These are phyloP conservation scores for Ophiostoma piceae DNA, from an alignment of 2,329 filamentous ascomycete species.

Conservation along the genomic window DNA sequence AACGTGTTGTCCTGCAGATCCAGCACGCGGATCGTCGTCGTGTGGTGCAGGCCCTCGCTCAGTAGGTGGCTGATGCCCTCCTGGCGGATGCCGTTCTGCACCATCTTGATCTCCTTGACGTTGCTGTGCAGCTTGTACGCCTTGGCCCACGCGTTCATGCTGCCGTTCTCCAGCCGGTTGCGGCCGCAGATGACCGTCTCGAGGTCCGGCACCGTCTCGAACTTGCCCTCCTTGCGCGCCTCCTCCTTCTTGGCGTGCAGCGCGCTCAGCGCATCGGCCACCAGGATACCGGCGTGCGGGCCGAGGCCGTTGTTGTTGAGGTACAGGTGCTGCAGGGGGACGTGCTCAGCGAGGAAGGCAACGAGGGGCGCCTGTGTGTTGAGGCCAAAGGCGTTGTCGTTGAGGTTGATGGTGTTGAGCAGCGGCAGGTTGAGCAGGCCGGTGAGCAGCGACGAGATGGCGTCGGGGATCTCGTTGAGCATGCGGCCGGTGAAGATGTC, in stretches of 20 bases:
- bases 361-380: slow-evolving; percentile 92
- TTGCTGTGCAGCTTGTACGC: slow-evolving; percentile 77
- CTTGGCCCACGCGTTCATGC: slow-evolving; percentile 89
- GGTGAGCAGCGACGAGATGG: slow-evolving; percentile 77
- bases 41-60: slow-evolving; percentile 68
- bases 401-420: slow-evolving; percentile 87
- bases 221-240: slow-evolving; percentile 60
- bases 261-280: slow-evolving; percentile 79
- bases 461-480: slow-evolving; percentile 86
- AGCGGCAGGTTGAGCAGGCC: slow-evolving; percentile 80
- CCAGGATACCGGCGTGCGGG: slow-evolving; percentile 79
- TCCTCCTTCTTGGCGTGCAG: slow-evolving; percentile 80
- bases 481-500: slow-evolving; percentile 97
- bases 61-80: slow-evolving; percentile 84
- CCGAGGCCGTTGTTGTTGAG: slow-evolving; percentile 98
- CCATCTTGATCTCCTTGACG: slow-evolving; percentile 88
- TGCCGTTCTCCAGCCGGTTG: slow-evolving; percentile 91
- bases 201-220: slow-evolving; percentile 63
- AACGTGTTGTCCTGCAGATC: slow-evolving; percentile 99
- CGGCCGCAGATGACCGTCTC: slow-evolving; percentile 97
- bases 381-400: slow-evolving; percentile 95
- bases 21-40: slow-evolving; percentile 64
- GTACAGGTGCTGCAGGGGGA: slow-evolving; percentile 86
- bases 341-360: slow-evolving; percentile 81
- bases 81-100: slow-evolving; percentile 93